Base-by-base conservation (phyloP, 352 stramenopile species). In the Peronospora belbahrii region DNA sequence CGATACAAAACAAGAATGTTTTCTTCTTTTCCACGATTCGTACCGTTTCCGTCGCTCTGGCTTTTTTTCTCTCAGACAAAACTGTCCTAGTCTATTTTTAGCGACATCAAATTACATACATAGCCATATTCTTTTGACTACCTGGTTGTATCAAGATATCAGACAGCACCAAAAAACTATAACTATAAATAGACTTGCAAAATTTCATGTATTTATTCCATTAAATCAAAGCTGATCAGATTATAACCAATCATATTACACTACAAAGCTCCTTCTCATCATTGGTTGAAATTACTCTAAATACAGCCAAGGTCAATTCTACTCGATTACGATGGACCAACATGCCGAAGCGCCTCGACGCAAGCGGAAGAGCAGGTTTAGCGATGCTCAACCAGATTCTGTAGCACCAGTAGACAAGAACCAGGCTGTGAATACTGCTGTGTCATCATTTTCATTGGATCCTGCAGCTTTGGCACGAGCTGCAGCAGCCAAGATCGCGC, bases 311-410 rank as follows among this genome's bases (percentile, higher is more conserved):
- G 6, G 4, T 27, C 23, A 27, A 38, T 15, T 38, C 23, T 3
- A 22, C 33, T 24, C 14, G n/a, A 45, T 25, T 10, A 46, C 24
- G 19, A 68, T 63, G 50, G 37, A 65, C 44, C 54, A 45, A 8
- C 52, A 61, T 30, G 52, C 60, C 20, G 65, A 71, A 30, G 42
- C 43, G 48, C 35, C 53, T 49, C 61, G 62, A 19, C 78, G 78
- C 39, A 93, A 90, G 68, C 78, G 78, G 52, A 85, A 85, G 68
- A 88, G 76, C 64, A 72, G 81, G 30, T 93, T 93, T 55, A 90
- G 78, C 59, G 81, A 93, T 42, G 64, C 65, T 4, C 62, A 67
- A 25, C 49, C 41, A 20, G 34, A 50, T 13, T 7, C 55, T 18
- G 9, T 52, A 24, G 28, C 59, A 7, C 63, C 47, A 38, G 35